Base-by-base conservation (phyloP, 352 stramenopile species). In the Phytophthora ohioensis region DNA sequence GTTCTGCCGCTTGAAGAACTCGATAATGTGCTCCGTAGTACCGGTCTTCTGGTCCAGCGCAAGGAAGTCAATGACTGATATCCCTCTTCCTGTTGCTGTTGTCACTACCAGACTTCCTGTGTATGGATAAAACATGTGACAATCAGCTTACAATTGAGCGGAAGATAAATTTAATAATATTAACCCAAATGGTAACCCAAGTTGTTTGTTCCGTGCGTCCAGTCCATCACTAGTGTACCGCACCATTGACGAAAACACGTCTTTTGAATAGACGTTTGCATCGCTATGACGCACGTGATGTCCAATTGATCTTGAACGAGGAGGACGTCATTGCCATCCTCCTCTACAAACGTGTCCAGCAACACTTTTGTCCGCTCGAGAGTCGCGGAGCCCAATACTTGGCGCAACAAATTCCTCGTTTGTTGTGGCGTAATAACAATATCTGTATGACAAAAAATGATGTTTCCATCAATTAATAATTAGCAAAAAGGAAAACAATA, bases 61-160 rank as follows among this genome's bases (percentile, higher is more conserved):
- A 4, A 78, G 43, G 31, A 78, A 75, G n/a, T 75, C 57, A 32
- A 71, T 9, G 5, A 75, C 56, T 2, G 71, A 62, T 2, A 75
- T 41, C 0, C 61, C 55, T 49, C 46, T 49, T 11, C 71, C 67
- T 30, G 57, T 79, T 4, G 70, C 53, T 7, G 64, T 46, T 5
- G 64, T 78, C 3, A 67, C 59, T 1, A 78, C 31, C 13, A 75
- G n/a, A 41, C 60, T 75, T 9, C 56, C 48, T 75, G 34, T 8
- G 39, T 15, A 53, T 35, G 11, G 1, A 53, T 49, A 5, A 48
- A 46, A 7, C 32, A 51, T 34, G 7, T 35, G 42, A 58, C 3
- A 36, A 61, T 21, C 17, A 21, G 17, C 17, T 21, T 21, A 21
- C 17, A 1, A 21, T 21, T 21, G 17, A 21, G 17, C 0, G 17